Evolutionary conservation across 2,329 filamentous ascomycete genomes (phyloP).

Genomic region (Sporothrix protearum): DNA sequence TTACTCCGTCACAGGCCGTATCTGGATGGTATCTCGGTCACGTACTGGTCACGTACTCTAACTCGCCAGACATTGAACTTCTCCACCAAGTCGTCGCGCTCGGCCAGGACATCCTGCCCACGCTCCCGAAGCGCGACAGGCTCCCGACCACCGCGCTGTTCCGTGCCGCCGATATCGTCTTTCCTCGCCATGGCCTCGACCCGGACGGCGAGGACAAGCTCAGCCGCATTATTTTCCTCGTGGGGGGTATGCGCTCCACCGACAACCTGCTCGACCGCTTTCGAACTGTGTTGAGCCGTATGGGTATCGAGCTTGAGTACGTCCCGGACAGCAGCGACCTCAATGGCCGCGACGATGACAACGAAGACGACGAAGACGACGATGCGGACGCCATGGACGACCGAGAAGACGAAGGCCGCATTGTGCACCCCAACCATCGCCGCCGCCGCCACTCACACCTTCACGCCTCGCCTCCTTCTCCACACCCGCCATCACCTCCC

Average conservation of each 20-base stretch:
- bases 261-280: slow-evolving; percentile 64
- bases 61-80: slow-evolving; percentile 65
- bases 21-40: background rate
- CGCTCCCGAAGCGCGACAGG: slow-evolving; percentile 56
- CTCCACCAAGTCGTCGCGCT: slow-evolving; percentile 71
- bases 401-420: background rate
- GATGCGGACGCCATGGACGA: background rate
- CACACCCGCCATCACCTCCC: slow-evolving; percentile 9
- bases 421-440: background rate
- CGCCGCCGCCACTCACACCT: background rate
- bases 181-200: slow-evolving; percentile 66
- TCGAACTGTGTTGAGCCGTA: slow-evolving; percentile 60
- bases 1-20: background rate
- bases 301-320: slow-evolving; percentile 70
- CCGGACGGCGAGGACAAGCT: slow-evolving; percentile 71
- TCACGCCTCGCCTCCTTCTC: slow-evolving; percentile 20
- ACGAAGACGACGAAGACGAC: background rate
- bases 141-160: slow-evolving; percentile 76
- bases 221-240: slow-evolving; percentile 72
- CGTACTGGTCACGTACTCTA: slow-evolving; percentile 13
- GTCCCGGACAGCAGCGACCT: slow-evolving; percentile 33
- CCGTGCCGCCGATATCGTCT: slow-evolving; percentile 71
- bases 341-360: background rate
- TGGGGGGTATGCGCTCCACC: slow-evolving; percentile 62
- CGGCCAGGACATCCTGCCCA: slow-evolving; percentile 62